Conservation (phyloP, 257 asterid genomes). For the Jaltomata sinuosa region DNA sequence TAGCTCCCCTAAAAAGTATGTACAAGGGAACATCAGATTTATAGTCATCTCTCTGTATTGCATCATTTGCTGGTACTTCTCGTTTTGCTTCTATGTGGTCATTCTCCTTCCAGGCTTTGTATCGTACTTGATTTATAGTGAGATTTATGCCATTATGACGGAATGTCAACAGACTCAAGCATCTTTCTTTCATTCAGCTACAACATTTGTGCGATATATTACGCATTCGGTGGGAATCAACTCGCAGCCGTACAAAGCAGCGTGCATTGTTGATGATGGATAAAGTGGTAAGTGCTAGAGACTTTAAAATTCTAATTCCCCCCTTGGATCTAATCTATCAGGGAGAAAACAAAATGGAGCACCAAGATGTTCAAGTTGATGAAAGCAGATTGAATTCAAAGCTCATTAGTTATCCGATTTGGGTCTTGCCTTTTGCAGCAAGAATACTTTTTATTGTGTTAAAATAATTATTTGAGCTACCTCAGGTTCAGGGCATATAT, state of each 20-base stretch:
- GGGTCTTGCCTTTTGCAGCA: background rate
- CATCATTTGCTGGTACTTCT: background rate
- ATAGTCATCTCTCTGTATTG: background rate
- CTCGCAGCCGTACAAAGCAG: constrained; percentile 86
- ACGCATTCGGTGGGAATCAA: constrained; percentile 88
- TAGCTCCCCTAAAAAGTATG: background rate
- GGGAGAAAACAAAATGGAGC: background rate
- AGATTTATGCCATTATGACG: background rate
- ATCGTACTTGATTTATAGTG: background rate
- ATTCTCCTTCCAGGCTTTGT: background rate
- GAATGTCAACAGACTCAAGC: background rate
- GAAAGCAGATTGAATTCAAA: background rate
- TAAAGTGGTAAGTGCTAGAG: constrained; percentile 39
- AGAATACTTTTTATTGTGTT: background rate
- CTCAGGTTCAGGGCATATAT: constrained; percentile 50
- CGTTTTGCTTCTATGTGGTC: background rate
- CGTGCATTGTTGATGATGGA: constrained; percentile 89
- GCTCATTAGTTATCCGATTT: background rate
- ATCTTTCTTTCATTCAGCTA: constrained; percentile 30
- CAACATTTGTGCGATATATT: constrained; percentile 51
- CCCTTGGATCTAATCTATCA: background rate
- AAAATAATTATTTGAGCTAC: background rate
- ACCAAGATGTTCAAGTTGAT: background rate
- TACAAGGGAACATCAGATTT: background rate
- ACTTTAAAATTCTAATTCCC: background rate